Evolutionary conservation across 768 basidiomycete species (phyloP), one percentile per base, ranked within the genome.

Genomic region (Mrakia frigida): DNA sequence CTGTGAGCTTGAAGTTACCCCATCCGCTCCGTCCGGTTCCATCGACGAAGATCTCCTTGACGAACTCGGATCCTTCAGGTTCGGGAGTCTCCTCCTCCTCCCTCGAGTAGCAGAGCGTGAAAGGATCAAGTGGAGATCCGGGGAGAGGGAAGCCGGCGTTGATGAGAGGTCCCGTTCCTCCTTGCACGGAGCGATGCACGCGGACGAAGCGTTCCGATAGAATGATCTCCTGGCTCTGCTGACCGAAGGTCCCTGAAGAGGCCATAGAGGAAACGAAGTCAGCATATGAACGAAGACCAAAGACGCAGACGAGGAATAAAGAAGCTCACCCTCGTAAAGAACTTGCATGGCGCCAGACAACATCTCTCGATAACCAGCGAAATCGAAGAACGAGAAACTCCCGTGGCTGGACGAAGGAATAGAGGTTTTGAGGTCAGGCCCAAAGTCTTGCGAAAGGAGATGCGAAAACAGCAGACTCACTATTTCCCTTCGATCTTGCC

Each of bases 311-410:
- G 6, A 6, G 50, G 11, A 37, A 41, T n/a, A 33, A 16, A 11
- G 53, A n/a, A 28, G 52, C 70, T 72, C 11, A 72, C 70, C 73
- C 21, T 74, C 73, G 61, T 63, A 74, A 14, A 77, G 53, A 33
- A 37, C 46, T 43, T 50, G 25, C 43, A 63, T 33, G 39, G 68
- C 35, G 9, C 75, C 75, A 1, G 37, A 46, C 11, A 77, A 46
- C 75, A 77, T 77, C 23, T 77, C 75, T 50, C 75, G 70, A 50
- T 77, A 77, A 9, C 70, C 75, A 60, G 71, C 70, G 70, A 77
- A 70, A 41, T 70, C 67, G 52, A 61, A 61, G 60, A 76, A 52
- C 5, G 75, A 50, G 61, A 65, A 63, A 33, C 43, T 72, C 13
- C 70, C 70, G 70, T 72, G 70, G n/a, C 65, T 68, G 11, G 21